Evolutionary conservation across 805 yeast genomes (phyloP), one percentile per base, ranked within the genome.

Genomic region (Yamadazyma kitorensis): DNA sequence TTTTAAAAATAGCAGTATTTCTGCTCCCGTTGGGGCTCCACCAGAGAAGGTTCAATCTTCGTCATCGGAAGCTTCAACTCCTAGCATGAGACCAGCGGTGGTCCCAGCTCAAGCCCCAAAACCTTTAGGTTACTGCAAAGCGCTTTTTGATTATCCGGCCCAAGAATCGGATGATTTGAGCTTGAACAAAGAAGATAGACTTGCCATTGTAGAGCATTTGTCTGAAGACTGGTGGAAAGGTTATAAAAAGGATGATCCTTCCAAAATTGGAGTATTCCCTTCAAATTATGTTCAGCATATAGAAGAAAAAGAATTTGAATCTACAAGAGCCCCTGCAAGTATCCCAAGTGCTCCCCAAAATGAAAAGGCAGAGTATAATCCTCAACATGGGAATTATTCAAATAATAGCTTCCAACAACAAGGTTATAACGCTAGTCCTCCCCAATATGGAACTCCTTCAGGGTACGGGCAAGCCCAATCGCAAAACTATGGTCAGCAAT

Each of bases 201-300:
- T 93, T 31, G 72, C 74, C 20, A 76, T 93, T 4, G 36, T 77
- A 5, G 95, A 88, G 53, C 84, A 78, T 49, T 69, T 82, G 30
- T 84, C 91, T 14, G 71, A 74, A 24, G 91, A 88, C 52, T 91
- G 98, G 98, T 88, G 93, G 85, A 82, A 76, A 53, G 98, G 98
- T 29, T 61, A 58, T 43, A 57, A 51, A 39, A 55, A 70, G 27
- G 33, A 33, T 6, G 43, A 57, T 1, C 74, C 76, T 4, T 31
- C 35, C 17, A 56, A 59, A 20, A 72, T 74, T 6, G 98, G 98
- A 27, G 80, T 89, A 52, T 89, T 93, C 65, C 98, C 98, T 6
- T 66, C 91, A 1, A 86, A 86, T 55, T 91, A 93, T 52, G 95
- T 88, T 31, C 72, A 44, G 16, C 43, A 70, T 25, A 52, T 71